Base-by-base conservation (phyloP, 1,139 yeast genomes). In the Ogataea hybrid region DNA sequence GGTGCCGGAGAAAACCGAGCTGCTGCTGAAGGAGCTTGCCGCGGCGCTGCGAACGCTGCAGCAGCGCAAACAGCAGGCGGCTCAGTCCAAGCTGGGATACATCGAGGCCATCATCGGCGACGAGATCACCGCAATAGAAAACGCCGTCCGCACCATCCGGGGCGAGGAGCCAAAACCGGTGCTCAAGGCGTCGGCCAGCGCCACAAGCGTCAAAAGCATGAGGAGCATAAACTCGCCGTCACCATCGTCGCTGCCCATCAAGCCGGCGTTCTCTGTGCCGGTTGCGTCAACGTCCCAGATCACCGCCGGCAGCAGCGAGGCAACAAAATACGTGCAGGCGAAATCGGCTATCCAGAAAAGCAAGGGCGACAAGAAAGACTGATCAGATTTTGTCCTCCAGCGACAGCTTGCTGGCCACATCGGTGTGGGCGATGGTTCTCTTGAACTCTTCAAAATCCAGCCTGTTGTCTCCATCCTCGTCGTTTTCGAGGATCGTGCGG, bases 401-500 rank as follows among this genome's bases (percentile, higher is more conserved):
- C 9, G 57, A 49, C 27, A 59, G 42, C 34, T 54, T 56, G n/a
- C 51, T 48, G 3, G 64, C 59, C 12, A 61, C 56, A 22, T 58
- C 62, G 1, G 60, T 80, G 34, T 81, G 78, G 50, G 83, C 86
- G 21, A 84, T 84, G 0, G 87, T 86, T 46, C 71, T 73, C 55
- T 77, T 79, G 63, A 92, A 94, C 69, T 94, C 99, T 32, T 80
- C 90, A 61, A 89, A 92, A 49, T 84, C 82, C 47, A 94, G 69
- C 54, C 77, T 79, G 1, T 97, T 96, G 59, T 90, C 97, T 1
- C 95, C 95, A 58, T 94, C 97, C 30, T 65, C 61, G 59, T 94
- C 99, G 28, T 94, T 94, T 62, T 92, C 97, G 83, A 89, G 81
- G 54, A 94, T 88, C 1, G 98, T 89, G 64, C 94, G 81, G 62